Evolutionary conservation across 257 asterid genomes (phyloP), one percentile per base, ranked within the genome.

Genomic region (Rauvolfia tetraphylla): DNA sequence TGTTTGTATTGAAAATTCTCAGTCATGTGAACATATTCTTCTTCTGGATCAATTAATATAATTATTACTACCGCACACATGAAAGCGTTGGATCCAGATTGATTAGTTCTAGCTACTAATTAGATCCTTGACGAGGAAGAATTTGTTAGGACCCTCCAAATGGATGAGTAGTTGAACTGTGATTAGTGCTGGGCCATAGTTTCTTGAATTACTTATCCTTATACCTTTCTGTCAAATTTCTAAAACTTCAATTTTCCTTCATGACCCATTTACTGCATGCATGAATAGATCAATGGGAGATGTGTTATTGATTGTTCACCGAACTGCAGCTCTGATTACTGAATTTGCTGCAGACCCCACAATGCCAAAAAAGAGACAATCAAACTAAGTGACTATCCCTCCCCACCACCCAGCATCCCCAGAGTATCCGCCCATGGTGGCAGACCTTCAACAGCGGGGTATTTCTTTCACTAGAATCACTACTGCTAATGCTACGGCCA

Each of bases 1-100:
- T 29, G 54, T 22, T 22, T 49, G 46, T 18, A 34, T 58, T 25
- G 8, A 68, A 61, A 20, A 65, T 78, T 25, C 79, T 69, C 33
- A 73, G 77, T 78, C 92, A 90, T 82, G 92, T 86, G 90, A 80
- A 81, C 61, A 74, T 87, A 87, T 86, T 90, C 89, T 83, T 87
- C 70, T 77, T 63, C 81, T 74, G 83, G 83, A n/a, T 36, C 5
- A 80, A 80, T 69, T 74, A 65, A 8, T 34, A 27, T 2, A 12
- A 73, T 42, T 48, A 84, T 83, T 58, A 85, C 81, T 81, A 80
- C 66, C n/a, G n/a, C 65, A 34, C 78, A 79, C 73, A 72, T 83
- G 83, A 79, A 83, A 80, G 80, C 61, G 78, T 77, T 79, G 80
- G 87, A 86, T 84, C 89, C 89, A 85, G 88, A 83, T 85, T 78